Base-by-base conservation (phyloP, 306 rosid species). In the Vigna unguiculata region DNA sequence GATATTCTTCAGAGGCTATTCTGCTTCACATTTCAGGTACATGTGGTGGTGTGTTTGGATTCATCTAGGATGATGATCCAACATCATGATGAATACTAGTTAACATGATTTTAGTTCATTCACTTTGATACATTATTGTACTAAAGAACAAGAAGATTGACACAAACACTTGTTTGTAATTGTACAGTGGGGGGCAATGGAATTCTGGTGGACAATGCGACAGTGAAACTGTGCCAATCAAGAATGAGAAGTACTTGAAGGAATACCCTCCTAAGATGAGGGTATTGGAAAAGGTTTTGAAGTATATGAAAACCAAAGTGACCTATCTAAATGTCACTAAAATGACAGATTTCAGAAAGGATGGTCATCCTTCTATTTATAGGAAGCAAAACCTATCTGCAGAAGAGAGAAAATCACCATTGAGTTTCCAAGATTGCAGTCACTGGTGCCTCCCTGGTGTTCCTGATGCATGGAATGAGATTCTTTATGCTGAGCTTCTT, bases 371-470 rank as follows among this genome's bases (percentile, higher is more conserved):
- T 0, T 94, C 98, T 2, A 79, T 90, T 41, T 91, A 90, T 72
- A 83, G 97, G 79, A 90, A 90, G 90, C 88, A 79, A 59, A 84
- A 52, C 38, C 47, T 82, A 10, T 69, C 96, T 3, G 30, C 75
- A 3, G 89, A 81, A 28, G 98, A 94, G 81, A 84, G 85, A 38
- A 86, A 41, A 76, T 84, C 90, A 0, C 95, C 97, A 0, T 63
- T 82, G 71, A 82, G 63, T 43, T 88, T 32, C 80, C 98, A 94
- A 49, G 98, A 94, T 22, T 94, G 98, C 83, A 94, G 98, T 69
- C 98, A 94, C 71, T 94, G 98, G 98, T 94, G 98, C 80, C 96
- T 94, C 51, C 98, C 98, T 0, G 98, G 98, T 15, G 96, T 94
- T 71, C 98, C 98, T 6, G 98, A 94, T 58, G 52, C 93, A 0